Percentiles rank a stretch among this genome's conserved stretches.
Evolutionary conservation across 1,284 basidiomycete species (phyloP).

Genomic region (Caloboletus firmus): DNA sequence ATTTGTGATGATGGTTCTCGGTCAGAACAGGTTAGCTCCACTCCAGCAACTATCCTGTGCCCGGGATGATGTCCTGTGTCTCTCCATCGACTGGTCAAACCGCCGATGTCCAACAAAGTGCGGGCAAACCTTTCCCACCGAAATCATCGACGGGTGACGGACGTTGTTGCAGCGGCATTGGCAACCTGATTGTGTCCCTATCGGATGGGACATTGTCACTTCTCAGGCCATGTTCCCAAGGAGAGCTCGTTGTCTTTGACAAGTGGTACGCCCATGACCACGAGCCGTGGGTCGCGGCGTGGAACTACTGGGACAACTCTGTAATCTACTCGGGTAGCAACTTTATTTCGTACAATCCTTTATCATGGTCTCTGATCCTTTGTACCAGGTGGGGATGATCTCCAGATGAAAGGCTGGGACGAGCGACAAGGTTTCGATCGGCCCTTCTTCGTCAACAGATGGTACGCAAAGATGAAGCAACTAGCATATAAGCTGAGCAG

Average conservation of each 20-base stretch:
- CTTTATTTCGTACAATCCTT: neutral
- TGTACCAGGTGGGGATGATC: conserved; percentile 85
- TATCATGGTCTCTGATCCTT: neutral
- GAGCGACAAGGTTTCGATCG: conserved; percentile 60
- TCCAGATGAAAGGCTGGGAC: conserved; percentile 92
- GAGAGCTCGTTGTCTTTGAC: conserved; percentile 45
- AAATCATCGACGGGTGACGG: neutral
- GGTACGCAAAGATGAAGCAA: conserved; percentile 42
- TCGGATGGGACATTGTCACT: conserved; percentile 75
- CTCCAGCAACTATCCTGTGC: conserved; percentile 58
- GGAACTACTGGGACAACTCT: conserved; percentile 81
- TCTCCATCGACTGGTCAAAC: conserved; percentile 89
- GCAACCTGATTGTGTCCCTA: conserved; percentile 74
- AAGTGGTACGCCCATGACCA: conserved; percentile 90
- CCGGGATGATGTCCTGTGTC: conserved; percentile 62
- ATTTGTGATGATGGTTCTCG: conserved; percentile 1
- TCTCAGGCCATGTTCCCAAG: conserved; percentile 47
- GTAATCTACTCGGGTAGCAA: conserved; percentile 79
- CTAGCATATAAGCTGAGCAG: neutral
- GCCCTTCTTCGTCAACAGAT: conserved; percentile 74
- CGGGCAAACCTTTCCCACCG: conserved; percentile 9
- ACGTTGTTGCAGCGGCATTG: conserved; percentile 40
- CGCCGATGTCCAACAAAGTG: conserved; percentile 43
- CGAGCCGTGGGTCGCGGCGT: conserved; percentile 94
- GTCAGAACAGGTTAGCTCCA: conserved; percentile 47